These are phyloP conservation scores for Penicillium maclennaniae DNA, from an alignment of 495 filamentous ascomycete species.

Conservation along the genomic window DNA sequence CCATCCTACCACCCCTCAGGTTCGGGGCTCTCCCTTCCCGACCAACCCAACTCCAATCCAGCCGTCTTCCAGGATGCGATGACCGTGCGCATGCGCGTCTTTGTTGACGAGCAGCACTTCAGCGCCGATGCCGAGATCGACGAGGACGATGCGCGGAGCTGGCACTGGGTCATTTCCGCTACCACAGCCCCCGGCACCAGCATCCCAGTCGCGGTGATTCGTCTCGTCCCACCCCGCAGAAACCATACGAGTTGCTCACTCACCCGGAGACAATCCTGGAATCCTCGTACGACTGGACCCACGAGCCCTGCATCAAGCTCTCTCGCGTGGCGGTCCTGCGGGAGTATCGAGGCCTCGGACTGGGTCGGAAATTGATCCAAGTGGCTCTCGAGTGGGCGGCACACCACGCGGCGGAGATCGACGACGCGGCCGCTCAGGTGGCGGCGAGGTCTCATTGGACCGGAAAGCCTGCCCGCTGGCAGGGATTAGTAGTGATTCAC, in stretches of 20 bases:
- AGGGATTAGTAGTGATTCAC: constrained; percentile 69
- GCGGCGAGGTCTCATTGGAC: constrained; percentile 38
- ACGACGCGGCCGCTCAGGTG: constrained; percentile 22
- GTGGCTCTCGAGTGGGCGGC: constrained; percentile 59
- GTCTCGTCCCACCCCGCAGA: constrained; percentile 76
- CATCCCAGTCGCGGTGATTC: constrained; percentile 59
- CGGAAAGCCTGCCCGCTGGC: constrained; percentile 46
- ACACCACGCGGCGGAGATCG: constrained; percentile 49
- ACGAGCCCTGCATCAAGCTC: constrained; percentile 74
- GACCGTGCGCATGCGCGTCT: constrained; percentile 71
- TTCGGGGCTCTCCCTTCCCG: constrained; percentile 19
- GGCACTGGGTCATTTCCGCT: constrained; percentile 76
- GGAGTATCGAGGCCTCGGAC: constrained; percentile 58
- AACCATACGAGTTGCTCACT: constrained; percentile 49
- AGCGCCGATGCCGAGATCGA: constrained; percentile 70
- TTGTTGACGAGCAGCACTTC: constrained; percentile 69
- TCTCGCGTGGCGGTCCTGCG: constrained; percentile 67
- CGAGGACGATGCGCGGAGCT: constrained; percentile 68
- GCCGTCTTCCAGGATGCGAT: constrained; percentile 71
- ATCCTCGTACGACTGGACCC: constrained; percentile 20
- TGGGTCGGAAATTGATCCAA: constrained; percentile 60
- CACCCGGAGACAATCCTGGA: constrained; percentile 1
- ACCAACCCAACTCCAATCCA: constrained; percentile 40
- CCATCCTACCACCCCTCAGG: constrained; percentile 26
- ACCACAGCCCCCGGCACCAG: not conserved